Conservation (phyloP, 23 red algal genomes). For the Gracilariopsis chorda region DNA sequence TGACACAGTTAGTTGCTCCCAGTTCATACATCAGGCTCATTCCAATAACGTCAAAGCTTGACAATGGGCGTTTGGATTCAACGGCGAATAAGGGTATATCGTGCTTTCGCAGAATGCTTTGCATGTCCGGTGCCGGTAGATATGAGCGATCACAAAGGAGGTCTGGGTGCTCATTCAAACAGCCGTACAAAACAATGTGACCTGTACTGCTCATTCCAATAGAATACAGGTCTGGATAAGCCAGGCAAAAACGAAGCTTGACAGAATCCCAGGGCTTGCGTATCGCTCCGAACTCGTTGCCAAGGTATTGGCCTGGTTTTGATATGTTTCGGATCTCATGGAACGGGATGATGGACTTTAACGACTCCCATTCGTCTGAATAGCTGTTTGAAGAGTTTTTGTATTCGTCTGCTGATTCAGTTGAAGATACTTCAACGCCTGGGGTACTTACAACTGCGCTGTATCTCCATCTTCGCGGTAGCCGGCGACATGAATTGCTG, state of each 20-base stretch:
- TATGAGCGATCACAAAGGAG: slow-evolving; percentile 72
- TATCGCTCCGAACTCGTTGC: slow-evolving; percentile 71
- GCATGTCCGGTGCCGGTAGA: slow-evolving; percentile 74
- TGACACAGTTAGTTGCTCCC: slow-evolving; percentile 72
- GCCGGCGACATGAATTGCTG: neutral
- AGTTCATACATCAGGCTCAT: slow-evolving; percentile 78
- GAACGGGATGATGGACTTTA: slow-evolving; percentile 59
- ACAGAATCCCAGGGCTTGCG: slow-evolving; percentile 44
- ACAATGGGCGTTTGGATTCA: slow-evolving; percentile 62
- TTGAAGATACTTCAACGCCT: neutral
- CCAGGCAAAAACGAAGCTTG: slow-evolving; percentile 64
- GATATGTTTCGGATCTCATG: slow-evolving; percentile 45
- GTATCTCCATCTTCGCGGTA: neutral
- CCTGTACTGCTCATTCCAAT: slow-evolving; percentile 80
- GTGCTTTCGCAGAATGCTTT: slow-evolving; percentile 10
- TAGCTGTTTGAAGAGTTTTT: neutral
- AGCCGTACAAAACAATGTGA: slow-evolving; percentile 75
- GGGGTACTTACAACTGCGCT: neutral
- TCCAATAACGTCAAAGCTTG: slow-evolving; percentile 62
- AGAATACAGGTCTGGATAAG: slow-evolving; percentile 77
- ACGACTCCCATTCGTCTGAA: slow-evolving; percentile 18
- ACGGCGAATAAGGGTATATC: slow-evolving; percentile 64
- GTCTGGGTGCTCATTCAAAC: slow-evolving; percentile 63
- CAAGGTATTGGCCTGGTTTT: slow-evolving; percentile 76
- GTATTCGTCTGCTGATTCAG: neutral